Evolutionary conservation across 2,329 filamentous ascomycete genomes (phyloP).

Genomic region (Penicillium sp.): DNA sequence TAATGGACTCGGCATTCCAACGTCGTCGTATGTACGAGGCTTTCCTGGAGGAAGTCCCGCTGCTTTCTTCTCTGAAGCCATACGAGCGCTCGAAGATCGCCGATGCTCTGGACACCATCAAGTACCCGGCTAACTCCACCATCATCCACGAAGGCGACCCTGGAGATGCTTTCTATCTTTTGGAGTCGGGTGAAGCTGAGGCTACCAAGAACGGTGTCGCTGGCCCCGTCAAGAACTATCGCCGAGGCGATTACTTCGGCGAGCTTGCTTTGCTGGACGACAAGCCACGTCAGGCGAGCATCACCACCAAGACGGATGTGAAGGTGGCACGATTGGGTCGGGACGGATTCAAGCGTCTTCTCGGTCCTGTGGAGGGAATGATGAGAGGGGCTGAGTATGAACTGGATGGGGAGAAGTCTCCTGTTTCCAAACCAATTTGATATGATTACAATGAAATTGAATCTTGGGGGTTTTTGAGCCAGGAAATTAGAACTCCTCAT

Average conservation of each 20-base stretch:
- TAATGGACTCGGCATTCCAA: conserved; percentile 98
- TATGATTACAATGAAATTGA: conserved; percentile 21
- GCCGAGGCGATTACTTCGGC: conserved; percentile 94
- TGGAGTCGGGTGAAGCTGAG: conserved; percentile 83
- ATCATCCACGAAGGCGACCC: conserved; percentile 93
- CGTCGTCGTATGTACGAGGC: conserved; percentile 95
- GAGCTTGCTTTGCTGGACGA: conserved; percentile 93
- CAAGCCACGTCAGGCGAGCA: conserved; percentile 84
- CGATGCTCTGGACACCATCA: conserved; percentile 88
- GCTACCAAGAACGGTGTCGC: conserved; percentile 76
- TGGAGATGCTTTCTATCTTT: conserved; percentile 85
- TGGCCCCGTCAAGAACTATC: conserved; percentile 74
- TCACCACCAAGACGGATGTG: conserved; percentile 79
- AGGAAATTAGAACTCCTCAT: conserved; percentile 4
- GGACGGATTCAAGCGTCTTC: conserved; percentile 87
- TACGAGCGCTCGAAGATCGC: conserved; percentile 98
- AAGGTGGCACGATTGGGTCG: conserved; percentile 93
- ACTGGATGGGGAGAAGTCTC: conserved; percentile 30
- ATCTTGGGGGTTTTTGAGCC: background rate
- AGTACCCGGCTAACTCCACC: conserved; percentile 72
- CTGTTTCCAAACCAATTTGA: conserved; percentile 27
- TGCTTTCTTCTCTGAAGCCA: conserved; percentile 76
- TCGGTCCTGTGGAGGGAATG: conserved; percentile 91
- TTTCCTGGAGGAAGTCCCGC: conserved; percentile 89
- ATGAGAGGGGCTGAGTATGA: conserved; percentile 68